Evolutionary conservation across 2,329 filamentous ascomycete species (phyloP), one percentile per base, ranked within the genome.

Genomic region (Hyphodiscus sp.): DNA sequence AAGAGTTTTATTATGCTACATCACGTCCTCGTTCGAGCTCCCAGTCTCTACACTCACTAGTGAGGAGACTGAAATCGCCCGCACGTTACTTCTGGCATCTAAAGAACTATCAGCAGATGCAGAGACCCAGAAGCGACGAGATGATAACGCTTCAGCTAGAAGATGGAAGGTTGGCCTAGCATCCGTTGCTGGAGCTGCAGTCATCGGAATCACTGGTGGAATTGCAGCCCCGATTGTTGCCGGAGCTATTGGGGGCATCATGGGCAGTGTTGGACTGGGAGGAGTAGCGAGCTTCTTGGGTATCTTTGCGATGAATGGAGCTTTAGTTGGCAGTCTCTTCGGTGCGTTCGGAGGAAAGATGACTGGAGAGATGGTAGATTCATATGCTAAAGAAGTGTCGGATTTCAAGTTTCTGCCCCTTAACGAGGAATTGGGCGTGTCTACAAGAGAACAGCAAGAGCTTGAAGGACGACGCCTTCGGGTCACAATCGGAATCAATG

Each of bases 151-250:
- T 57, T 73, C 78, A 11, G 77, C 81, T 18, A 77, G 90, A 6
- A 86, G 86, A 66, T 95, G 89, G 88, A 96, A 95, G 68, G 90
- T 96, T 20, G 89, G 91, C 0, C 75, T 96, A 18, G 91, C 91
- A 0, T 89, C 87, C 5, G 89, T 94, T 0, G 90, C 89, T 0
- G 91, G 91, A 10, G 91, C 91, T 1, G 89, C 88, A 0, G 74
- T 96, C 1, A 91, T 96, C n/a, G 91, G 91, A 6, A 81, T 96
- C 2, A 96, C 91, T 0, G 91, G 91, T 18, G 91, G 91, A 1
- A 76, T 96, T n/a, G 91, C 91, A 1, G 91, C 91, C 0, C 91
- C 91, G 0, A 75, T 95, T 13, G 86, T 96, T 15, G 91, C 91
- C 3, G 91, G 90, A 3, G 90, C 90, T 0, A 78, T 96, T 15